Evolutionary conservation across 805 yeast genomes (phyloP).

Genomic region (Lachancea sp.): DNA sequence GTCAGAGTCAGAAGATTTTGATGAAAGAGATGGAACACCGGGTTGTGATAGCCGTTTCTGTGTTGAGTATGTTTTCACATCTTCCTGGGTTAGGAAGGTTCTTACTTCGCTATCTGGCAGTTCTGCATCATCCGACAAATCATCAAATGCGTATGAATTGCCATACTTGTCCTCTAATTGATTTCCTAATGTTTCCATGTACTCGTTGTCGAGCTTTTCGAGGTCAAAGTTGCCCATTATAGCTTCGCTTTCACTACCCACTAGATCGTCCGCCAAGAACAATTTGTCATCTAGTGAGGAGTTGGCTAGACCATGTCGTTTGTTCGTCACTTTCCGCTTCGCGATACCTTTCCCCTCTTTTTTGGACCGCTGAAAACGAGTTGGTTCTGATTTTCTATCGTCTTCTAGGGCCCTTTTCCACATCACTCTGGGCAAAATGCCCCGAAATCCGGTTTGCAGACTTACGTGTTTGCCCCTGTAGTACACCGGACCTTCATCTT

Average conservation of each 20-base stretch:
- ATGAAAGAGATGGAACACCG: too few relatives aligned
- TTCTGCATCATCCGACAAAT: constrained; percentile 2
- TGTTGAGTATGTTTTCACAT: not conserved
- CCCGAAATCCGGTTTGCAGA: constrained; percentile 28
- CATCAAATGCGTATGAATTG: constrained; percentile 4
- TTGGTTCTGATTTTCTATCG: not conserved
- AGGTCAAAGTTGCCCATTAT: constrained; percentile 1
- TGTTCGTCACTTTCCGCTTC: constrained; percentile 12
- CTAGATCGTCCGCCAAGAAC: constrained; percentile 18
- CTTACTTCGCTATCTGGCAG: not conserved
- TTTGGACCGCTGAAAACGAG: constrained; percentile 1
- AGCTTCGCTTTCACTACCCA: not conserved
- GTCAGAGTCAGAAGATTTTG: not conserved
- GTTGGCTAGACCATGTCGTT: constrained; percentile 1
- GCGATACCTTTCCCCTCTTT: constrained; percentile 25
- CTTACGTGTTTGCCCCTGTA: constrained; percentile 28
- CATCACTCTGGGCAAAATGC: constrained; percentile 28
- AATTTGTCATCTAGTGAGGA: constrained; percentile 17
- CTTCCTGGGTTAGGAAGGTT: not conserved
- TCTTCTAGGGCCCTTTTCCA: constrained; percentile 26
- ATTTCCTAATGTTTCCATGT: not conserved
- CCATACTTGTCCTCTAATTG: constrained; percentile 3
- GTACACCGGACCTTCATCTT: constrained; percentile 4
- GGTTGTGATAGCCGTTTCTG: not conserved
- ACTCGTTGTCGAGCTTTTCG: not conserved